Base-by-base conservation (phyloP, 371 early-diverging fungal genomes). In the Paraphysoderma sedebokerense region DNA sequence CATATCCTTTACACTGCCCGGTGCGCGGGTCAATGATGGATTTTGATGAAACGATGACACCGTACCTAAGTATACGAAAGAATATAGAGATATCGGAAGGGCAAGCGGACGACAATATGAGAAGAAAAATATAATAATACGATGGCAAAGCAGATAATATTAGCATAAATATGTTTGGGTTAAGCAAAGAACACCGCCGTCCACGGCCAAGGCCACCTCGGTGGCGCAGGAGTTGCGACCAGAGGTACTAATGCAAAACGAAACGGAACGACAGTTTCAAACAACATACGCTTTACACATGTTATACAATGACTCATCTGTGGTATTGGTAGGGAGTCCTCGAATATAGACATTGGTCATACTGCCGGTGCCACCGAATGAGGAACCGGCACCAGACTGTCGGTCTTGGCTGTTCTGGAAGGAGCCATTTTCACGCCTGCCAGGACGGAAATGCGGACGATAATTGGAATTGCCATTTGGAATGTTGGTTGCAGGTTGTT, bases 331-430 rank as follows among this genome's bases (percentile, higher is more conserved):
- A 15, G 76, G 61, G n/a, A 91, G 62, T 35, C 84, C 84, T 54
- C 85, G 72, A 44, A 91, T 81, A 51, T 91, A 89, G 40, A 89
- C 74, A 56, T 91, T 91, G 44, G n/a, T n/a, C n/a, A n/a, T n/a
- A n/a, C n/a, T n/a, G n/a, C n/a, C n/a, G n/a, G n/a, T n/a, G n/a
- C n/a, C n/a, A n/a, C n/a, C n/a, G n/a, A n/a, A n/a, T n/a, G n/a
- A n/a, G n/a, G n/a, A n/a, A n/a, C n/a, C n/a, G n/a, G n/a, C n/a
- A n/a, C n/a, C n/a, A n/a, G n/a, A n/a, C n/a, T n/a, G n/a, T n/a
- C n/a, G n/a, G n/a, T n/a, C n/a, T n/a, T n/a, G n/a, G n/a, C n/a
- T n/a, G n/a, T n/a, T n/a, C n/a, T n/a, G n/a, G n/a, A n/a, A n/a
- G n/a, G n/a, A n/a, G n/a, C n/a, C n/a, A n/a, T n/a, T n/a, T n/a